Conservation (phyloP, 768 basidiomycete species). For the Gymnopilus junonius region DNA sequence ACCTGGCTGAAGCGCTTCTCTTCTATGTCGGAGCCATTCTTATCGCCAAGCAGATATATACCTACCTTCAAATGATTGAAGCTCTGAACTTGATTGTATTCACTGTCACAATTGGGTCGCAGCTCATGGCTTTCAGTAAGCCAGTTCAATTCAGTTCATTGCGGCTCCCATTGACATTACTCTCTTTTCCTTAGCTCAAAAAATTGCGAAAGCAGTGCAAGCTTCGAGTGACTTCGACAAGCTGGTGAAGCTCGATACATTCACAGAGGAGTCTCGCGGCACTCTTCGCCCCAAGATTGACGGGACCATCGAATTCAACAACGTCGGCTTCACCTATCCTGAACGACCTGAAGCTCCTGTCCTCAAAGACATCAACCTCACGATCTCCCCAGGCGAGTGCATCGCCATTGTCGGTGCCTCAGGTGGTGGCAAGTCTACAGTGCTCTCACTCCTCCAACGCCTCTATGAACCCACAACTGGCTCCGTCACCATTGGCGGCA, state of each 20-base stretch:
- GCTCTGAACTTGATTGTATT: constrained; percentile 92
- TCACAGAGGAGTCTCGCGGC: constrained; percentile 77
- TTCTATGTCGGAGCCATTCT: constrained; percentile 91
- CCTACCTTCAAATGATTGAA: constrained; percentile 88
- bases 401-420: constrained; percentile 93
- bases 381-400: constrained; percentile 75
- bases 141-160: constrained; percentile 22
- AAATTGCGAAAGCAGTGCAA: constrained; percentile 82
- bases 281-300: constrained; percentile 58
- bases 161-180: background rate
- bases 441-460: constrained; percentile 84
- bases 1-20: constrained; percentile 87
- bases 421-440: constrained; percentile 93
- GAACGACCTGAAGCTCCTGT: constrained; percentile 74
- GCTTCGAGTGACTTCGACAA: constrained; percentile 81
- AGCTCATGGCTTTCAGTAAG: constrained; percentile 90
- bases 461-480: constrained; percentile 84
- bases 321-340: constrained; percentile 88
- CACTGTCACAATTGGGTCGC: constrained; percentile 88
- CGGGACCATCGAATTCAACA: constrained; percentile 69
- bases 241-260: constrained; percentile 61
- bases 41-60: constrained; percentile 78
- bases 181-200: constrained; percentile 52
- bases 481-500: constrained; percentile 57
- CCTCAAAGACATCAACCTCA: constrained; percentile 68